Percentiles rank a stretch among this genome's conserved stretches.
Evolutionary conservation across 345 rosid genomes (phyloP).

Genomic region (Eucalyptus marginata): DNA sequence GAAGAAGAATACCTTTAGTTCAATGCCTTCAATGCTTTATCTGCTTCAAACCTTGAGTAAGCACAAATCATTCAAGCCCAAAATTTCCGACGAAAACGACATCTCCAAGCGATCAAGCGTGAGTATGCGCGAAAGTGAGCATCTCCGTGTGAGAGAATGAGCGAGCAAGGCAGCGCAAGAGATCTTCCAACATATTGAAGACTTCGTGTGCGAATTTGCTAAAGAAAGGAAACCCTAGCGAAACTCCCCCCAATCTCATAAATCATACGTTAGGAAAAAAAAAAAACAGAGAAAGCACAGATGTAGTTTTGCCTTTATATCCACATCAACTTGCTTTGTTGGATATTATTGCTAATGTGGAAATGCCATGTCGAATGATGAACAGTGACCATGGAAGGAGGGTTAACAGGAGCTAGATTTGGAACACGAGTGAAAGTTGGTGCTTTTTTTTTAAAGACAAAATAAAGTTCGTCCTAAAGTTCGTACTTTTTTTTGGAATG

Average conservation of each 20-base stretch:
- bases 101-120: not conserved
- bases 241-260: not conserved
- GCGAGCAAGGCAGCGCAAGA: fast-evolving
- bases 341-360: too few relatives aligned
- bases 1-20: not conserved
- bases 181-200: not conserved
- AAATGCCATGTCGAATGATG: too few relatives aligned
- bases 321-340: too few relatives aligned
- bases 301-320: too few relatives aligned
- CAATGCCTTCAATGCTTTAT: not conserved
- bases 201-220: not conserved
- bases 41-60: not conserved
- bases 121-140: not conserved
- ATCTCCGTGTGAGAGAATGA: not conserved
- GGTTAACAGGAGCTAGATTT: too few relatives aligned
- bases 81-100: fast-evolving
- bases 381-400: fast-evolving
- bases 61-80: not conserved
- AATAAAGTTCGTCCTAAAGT: too few relatives aligned
- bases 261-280: fast-evolving
- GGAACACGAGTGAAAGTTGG: fast-evolving
- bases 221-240: not conserved
- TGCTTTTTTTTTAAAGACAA: too few relatives aligned
- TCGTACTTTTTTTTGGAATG: too few relatives aligned
- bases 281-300: fast-evolving